Base-by-base conservation (phyloP, 2,329 filamentous ascomycete species). In the Colletotrichum salicis region DNA sequence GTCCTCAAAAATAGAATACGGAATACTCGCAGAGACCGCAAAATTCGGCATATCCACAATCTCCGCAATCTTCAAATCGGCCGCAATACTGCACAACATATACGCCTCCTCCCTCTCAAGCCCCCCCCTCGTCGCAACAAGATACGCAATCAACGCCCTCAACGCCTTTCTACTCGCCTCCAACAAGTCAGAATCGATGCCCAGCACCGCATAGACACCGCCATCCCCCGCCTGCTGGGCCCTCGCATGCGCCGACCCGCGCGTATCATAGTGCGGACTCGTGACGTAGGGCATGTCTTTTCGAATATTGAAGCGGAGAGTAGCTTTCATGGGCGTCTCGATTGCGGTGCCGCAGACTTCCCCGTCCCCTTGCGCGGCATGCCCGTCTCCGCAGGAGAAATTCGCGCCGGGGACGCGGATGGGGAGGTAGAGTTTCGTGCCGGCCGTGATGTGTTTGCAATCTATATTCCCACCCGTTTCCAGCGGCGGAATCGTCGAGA, bases 291-390 rank as follows among this genome's bases (percentile, higher is more conserved):
- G 75, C 74, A 82, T 85, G 61, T 81, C 79, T 76, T 86, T 86
- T 67, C 84, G 80, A 7, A 88, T 78, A 3, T 83, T 85, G 45
- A 89, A 81, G n/a, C 83, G 82, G 41, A 89, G 74, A 0, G 82
- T 83, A 0, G 86, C 86, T 69, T 79, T 82, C 79, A 87, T 85
- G 1, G 85, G 82, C 31, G 86, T 88, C 80, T 89, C 87, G 74
- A 89, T 86, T 7, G 87, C 87, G n/a, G 86, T 87, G 6, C 87
- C 86, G 73, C 86, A 88, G 27, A 88, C 84, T 74, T 88, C 87
- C 4, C 87, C 87, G 71, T 88, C 86, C 3, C 87, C 86, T 75
- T 89, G 86, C 0, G 85, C 86, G 3, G 85, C 86, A 76, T 89
- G 87, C 0, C 86, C 86, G 75, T 89, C 86, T 45, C 86, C 86